Evolutionary conservation across 305 asterid species (phyloP).

Genomic region (Ajuga reptans): DNA sequence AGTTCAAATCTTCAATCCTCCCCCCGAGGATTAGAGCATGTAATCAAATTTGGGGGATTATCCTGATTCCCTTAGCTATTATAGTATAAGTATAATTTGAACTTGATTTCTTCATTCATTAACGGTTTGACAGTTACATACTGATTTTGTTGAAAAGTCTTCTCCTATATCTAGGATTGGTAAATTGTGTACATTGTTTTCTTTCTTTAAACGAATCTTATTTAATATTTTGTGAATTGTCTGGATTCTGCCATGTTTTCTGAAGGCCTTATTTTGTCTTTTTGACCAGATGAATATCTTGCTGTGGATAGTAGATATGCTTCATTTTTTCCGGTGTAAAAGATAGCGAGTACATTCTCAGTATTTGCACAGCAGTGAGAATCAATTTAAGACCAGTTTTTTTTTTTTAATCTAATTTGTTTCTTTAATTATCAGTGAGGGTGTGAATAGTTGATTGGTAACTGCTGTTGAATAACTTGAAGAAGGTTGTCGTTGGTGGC

Average conservation of each 20-base stretch:
- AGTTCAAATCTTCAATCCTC: conserved; percentile 29
- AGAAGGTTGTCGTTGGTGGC: conserved; percentile 27
- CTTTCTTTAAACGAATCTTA: conserved; percentile 1
- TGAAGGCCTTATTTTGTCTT: conserved; percentile 7
- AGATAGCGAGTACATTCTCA: conserved; percentile 26
- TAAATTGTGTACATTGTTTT: conserved; percentile 7
- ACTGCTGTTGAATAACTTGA: conserved; percentile 18
- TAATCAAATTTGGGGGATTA: conserved; percentile 18
- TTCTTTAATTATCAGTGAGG: conserved; percentile 9
- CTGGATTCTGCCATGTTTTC: conserved; percentile 8
- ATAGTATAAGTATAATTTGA: conserved; percentile 13
- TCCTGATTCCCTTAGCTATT: conserved; percentile 5
- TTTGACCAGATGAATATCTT: conserved; percentile 31
- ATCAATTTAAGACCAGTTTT: conserved; percentile 21
- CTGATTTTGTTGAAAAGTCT: conserved; percentile 13
- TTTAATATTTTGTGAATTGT: conserved; percentile 14
- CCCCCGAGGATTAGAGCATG: neutral
- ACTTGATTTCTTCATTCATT: conserved; percentile 20
- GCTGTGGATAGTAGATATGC: conserved; percentile 20
- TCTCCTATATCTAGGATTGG: conserved; percentile 7
- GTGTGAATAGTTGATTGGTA: conserved; percentile 19
- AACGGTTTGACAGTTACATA: conserved; percentile 4
- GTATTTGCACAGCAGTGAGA: conserved; percentile 18
- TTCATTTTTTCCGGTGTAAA: conserved; percentile 22
- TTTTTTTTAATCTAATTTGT: neutral